These are phyloP conservation scores for Sporothrix brasiliensis DNA, from an alignment of 2,329 filamentous ascomycete species.

Conservation along the genomic window DNA sequence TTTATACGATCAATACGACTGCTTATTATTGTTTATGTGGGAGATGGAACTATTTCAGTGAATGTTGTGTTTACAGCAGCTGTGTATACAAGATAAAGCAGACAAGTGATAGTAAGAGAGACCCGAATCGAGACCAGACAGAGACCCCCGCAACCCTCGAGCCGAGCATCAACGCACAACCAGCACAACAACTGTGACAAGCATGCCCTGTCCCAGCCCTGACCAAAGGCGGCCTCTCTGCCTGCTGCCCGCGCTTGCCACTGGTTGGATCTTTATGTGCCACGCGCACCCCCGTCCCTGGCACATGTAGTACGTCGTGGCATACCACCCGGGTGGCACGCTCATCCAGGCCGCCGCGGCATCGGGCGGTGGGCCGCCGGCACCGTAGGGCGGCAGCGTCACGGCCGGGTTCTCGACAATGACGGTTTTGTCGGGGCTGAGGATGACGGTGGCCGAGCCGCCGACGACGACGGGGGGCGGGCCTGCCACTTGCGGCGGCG, in stretches of 20 bases:
- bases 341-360: conserved; percentile 27
- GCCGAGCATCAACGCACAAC: not conserved
- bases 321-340: conserved; percentile 32
- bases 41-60: too few species aligned
- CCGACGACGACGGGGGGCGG: conserved; percentile 28
- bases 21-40: too few species aligned
- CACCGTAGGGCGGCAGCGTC: conserved; percentile 18
- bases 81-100: too few species aligned
- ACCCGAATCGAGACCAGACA: too few species aligned
- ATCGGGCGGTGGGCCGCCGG: not conserved
- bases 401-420: conserved; percentile 32
- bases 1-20: too few species aligned
- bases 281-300: conserved; percentile 27
- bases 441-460: conserved; percentile 27
- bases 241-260: not conserved
- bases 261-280: conserved; percentile 26
- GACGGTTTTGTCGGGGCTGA: conserved; percentile 33
- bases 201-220: not conserved
- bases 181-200: not conserved
- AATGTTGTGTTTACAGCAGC: too few species aligned
- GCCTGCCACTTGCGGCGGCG: not conserved
- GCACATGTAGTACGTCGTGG: conserved; percentile 31
- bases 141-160: too few species aligned
- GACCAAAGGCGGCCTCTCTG: conserved; percentile 36
- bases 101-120: too few species aligned